Evolutionary conservation across 2,329 filamentous ascomycete genomes (phyloP).

Genomic region (Colletotrichum ledebouriae): DNA sequence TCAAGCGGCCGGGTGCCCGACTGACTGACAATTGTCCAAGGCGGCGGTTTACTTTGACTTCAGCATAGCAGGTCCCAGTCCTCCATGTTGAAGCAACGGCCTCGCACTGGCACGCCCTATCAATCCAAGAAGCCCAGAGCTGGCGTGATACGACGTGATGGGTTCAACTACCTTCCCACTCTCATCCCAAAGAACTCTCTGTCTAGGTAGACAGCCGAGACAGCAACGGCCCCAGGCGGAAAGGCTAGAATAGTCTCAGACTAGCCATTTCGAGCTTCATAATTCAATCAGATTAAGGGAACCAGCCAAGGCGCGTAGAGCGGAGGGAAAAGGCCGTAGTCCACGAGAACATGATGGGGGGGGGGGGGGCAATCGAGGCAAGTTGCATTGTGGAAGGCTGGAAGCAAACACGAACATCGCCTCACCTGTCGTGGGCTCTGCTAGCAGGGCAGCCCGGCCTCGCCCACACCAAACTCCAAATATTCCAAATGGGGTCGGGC

Average conservation of each 20-base stretch:
- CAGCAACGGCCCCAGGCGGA: neutral
- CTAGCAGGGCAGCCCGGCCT: constrained; percentile 21
- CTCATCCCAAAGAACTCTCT: constrained; percentile 1
- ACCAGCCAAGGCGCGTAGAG: constrained; percentile 17
- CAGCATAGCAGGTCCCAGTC: constrained; percentile 6
- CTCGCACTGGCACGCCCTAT: constrained; percentile 3
- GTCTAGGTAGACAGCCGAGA: neutral
- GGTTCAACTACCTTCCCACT: neutral
- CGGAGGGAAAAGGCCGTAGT: constrained; percentile 2
- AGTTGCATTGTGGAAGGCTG: constrained; percentile 11
- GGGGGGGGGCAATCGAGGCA: neutral
- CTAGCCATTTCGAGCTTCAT: constrained; percentile 4
- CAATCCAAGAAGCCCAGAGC: neutral
- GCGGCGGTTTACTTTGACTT: constrained; percentile 8
- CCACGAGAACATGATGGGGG: no score
- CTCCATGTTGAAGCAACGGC: constrained; percentile 10
- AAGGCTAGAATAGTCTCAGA: neutral
- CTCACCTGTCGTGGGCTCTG: constrained; percentile 5
- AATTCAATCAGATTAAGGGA: neutral
- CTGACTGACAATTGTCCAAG: constrained; percentile 7
- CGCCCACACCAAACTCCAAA: constrained; percentile 18
- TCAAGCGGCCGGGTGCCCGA: neutral
- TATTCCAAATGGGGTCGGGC: constrained; percentile 16
- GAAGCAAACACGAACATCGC: constrained; percentile 6
- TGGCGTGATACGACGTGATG: neutral